Percentiles rank a stretch among this genome's conserved stretches.
phyloP scores from a whole-genome alignment of 73 alveolate genomes.

The Stentor coeruleus region DNA sequence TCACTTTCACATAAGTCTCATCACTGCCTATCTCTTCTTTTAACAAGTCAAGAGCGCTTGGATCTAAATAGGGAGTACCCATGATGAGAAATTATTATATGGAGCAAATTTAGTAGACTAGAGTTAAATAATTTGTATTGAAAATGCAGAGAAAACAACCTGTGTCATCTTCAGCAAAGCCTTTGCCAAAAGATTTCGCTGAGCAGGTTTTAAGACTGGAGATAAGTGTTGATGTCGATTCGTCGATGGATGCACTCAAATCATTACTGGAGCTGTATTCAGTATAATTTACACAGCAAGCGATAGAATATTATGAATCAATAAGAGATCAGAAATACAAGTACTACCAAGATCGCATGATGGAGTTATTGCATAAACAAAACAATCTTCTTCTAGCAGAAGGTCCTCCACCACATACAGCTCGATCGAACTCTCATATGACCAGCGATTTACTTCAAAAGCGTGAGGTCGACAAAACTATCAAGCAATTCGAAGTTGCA shows the following conservation, averaged over 20 bases:
- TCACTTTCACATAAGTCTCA: conserved; percentile 91
- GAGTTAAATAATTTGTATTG: too few species aligned
- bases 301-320: conserved; percentile 14
- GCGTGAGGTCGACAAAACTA: neutral
- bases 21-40: conserved; percentile 94
- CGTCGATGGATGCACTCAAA: neutral
- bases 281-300: conserved; percentile 7
- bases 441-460: neutral
- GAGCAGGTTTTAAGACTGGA: neutral
- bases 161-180: neutral
- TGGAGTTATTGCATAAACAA: neutral
- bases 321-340: neutral
- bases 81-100: too few species aligned
- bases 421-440: neutral
- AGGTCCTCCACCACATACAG: neutral
- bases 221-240: neutral
- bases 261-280: conserved; percentile 19
- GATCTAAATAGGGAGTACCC: too few species aligned
- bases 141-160: neutral
- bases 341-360: conserved; percentile 20
- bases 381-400: conserved; percentile 12
- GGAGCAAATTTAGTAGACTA: too few species aligned
- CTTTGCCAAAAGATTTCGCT: conserved; percentile 12
- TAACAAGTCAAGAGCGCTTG: too few species aligned
- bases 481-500: neutral